Evolutionary conservation across 495 filamentous ascomycete genomes (phyloP), one percentile per base, ranked within the genome.

Genomic region (Staphylotrichum tortipilum): DNA sequence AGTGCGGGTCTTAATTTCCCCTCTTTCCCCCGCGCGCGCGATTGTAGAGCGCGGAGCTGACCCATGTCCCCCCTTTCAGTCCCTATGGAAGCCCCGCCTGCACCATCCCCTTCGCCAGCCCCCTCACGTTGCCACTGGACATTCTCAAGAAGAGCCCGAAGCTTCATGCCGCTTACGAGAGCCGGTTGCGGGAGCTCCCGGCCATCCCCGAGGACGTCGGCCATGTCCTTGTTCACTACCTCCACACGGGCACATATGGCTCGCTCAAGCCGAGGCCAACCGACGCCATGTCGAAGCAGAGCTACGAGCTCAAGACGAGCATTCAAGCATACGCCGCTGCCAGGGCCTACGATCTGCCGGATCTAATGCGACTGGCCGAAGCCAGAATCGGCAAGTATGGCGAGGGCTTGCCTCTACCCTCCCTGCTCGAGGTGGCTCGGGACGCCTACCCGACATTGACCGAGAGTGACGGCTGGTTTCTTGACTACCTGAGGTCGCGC

Each of bases 161-260:
- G 52, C 62, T 65, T 38, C 58, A 61, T 21, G 55, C 58, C 15
- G 60, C 60, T 47, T 65, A 52, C 22, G 62, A 65, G 47, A 52
- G 31, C 48, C 52, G 58, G 26, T 50, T 57, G 3, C 60, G 56
- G 10, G 62, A 63, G 47, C 62, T 65, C 7, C 53, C 53, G 3
- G 44, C 35, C 22, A 50, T 63, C 45, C 48, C 62, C 39, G 57
- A 62, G 40, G 62, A 58, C 46, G 55, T 67, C 40, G 63, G 62
- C 22, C 62, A 67, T 53, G 61, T 65, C 24, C 51, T 65, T n/a
- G 54, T 63, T 11, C 62, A 65, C 50, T 63, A 61, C 54, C 58
- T 65, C 35, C 59, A 65, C 58, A 65, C 62, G 34, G 61, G 58
- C 53, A 59, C 46, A 9, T 65, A 65, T 47, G 54, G 59, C 53